These are phyloP conservation scores for Colletotrichum orbiculare DNA, from an alignment of 2,329 filamentous ascomycete species.

Conservation along the genomic window DNA sequence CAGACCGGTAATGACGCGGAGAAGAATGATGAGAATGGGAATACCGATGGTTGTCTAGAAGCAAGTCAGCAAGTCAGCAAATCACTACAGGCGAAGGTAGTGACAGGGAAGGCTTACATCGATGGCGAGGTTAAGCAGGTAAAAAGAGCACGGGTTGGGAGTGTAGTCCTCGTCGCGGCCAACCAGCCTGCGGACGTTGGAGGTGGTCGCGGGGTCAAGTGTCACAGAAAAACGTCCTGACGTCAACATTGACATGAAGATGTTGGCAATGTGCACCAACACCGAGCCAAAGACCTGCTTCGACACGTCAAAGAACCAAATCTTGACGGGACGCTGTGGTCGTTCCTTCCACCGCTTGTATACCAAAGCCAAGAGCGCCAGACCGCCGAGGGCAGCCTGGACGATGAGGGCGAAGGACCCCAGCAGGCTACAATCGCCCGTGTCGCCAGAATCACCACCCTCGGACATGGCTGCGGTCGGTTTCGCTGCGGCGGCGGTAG, in stretches of 20 bases:
- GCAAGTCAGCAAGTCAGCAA: background rate
- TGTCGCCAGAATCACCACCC: slow-evolving; percentile 56
- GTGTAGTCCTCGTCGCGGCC: slow-evolving; percentile 64
- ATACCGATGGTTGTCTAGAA: slow-evolving; percentile 92
- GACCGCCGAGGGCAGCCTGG: slow-evolving; percentile 83
- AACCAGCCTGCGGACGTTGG: slow-evolving; percentile 50
- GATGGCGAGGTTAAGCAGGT: slow-evolving; percentile 91
- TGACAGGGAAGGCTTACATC: slow-evolving; percentile 75
- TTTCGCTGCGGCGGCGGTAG: slow-evolving; percentile 43
- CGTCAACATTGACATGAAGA: slow-evolving; percentile 96
- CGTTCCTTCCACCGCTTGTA: slow-evolving; percentile 94
- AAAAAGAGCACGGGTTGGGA: slow-evolving; percentile 97
- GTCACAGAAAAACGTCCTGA: slow-evolving; percentile 83
- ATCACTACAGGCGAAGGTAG: background rate
- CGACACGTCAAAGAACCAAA: slow-evolving; percentile 97
- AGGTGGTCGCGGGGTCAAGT: slow-evolving; percentile 58
- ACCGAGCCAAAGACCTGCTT: slow-evolving; percentile 97
- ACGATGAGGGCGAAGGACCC: slow-evolving; percentile 92
- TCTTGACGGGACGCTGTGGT: slow-evolving; percentile 90
- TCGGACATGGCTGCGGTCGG: slow-evolving; percentile 39
- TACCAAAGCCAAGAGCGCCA: slow-evolving; percentile 88
- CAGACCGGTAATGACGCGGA: slow-evolving; percentile 79
- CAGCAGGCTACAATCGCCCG: slow-evolving; percentile 86
- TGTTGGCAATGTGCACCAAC: slow-evolving; percentile 89
- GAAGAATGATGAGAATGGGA: slow-evolving; percentile 89